Conservation (phyloP, 176 grass and related monocot species). For the Ensete ventricosum region DNA sequence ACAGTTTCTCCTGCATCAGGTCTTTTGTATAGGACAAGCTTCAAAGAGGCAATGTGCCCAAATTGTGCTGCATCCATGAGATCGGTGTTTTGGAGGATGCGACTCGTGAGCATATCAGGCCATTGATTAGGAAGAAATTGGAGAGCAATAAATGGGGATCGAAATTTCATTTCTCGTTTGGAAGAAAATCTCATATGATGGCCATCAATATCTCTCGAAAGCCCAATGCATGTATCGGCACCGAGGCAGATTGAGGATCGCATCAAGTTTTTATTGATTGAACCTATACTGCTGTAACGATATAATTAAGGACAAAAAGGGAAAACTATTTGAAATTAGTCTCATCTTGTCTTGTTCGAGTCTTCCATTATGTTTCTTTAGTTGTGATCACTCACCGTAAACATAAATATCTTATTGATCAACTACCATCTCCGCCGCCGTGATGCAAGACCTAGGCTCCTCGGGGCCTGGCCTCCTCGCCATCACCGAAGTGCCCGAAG, state of each 20-base stretch:
- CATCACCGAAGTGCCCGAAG: conserved; percentile 35
- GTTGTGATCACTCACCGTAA: no score
- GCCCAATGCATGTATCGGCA: no score
- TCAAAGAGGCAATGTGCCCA: conserved; percentile 16
- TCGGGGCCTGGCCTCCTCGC: conserved; percentile 51
- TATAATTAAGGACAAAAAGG: no score
- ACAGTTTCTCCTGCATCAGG: neutral
- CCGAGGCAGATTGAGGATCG: no score
- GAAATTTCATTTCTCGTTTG: conserved; percentile 16
- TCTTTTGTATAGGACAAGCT: neutral
- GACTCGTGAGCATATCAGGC: conserved; percentile 9
- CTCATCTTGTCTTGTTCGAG: no score
- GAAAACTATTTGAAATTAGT: no score
- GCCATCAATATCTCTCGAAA: neutral
- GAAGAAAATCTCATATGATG: neutral
- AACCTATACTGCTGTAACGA: no score
- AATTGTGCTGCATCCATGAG: conserved; percentile 22
- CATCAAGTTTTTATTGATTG: no score
- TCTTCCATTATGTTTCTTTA: no score
- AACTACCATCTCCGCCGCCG: conserved; percentile 14
- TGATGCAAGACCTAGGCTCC: conserved; percentile 39
- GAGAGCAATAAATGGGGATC: conserved; percentile 18
- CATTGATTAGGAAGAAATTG: conserved; percentile 1
- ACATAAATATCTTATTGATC: no score
- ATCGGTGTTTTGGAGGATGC: conserved; percentile 5